phyloP scores from a whole-genome alignment of 768 basidiomycete species.

The Calocybe indica region DNA sequence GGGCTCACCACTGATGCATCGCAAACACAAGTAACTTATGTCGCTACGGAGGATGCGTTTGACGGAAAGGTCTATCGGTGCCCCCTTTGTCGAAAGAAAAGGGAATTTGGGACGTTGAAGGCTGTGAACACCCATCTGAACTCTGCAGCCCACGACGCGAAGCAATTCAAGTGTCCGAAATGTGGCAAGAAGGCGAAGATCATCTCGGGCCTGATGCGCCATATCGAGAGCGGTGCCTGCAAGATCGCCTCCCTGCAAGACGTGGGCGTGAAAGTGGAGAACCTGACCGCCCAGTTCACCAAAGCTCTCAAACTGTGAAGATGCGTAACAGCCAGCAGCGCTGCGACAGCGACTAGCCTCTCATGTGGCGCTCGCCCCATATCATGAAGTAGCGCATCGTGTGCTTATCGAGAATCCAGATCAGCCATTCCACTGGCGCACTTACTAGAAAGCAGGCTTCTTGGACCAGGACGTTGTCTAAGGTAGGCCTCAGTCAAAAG shows the following conservation, averaged over 20 bases:
- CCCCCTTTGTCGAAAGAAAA: slow-evolving; percentile 27
- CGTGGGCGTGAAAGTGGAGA: too few species aligned
- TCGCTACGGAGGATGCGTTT: slow-evolving; percentile 28
- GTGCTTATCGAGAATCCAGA: too few species aligned
- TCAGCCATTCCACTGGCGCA: too few species aligned
- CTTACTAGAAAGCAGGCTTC: too few species aligned
- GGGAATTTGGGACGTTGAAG: slow-evolving; percentile 18
- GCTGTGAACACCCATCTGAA: slow-evolving; percentile 29
- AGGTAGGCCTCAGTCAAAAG: too few species aligned
- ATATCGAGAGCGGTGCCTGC: slow-evolving; percentile 36
- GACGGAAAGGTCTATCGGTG: slow-evolving; percentile 36
- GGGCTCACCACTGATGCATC: slow-evolving; percentile 1
- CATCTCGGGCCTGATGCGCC: slow-evolving; percentile 36
- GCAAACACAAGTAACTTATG: not conserved
- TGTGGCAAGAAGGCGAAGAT: slow-evolving; percentile 6
- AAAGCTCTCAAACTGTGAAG: not conserved
- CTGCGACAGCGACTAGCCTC: too few species aligned
- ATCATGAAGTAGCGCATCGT: too few species aligned
- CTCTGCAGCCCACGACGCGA: slow-evolving; percentile 26
- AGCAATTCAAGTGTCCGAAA: slow-evolving; percentile 36
- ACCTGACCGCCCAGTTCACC: too few species aligned
- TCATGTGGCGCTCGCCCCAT: too few species aligned
- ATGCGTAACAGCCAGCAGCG: slow-evolving; percentile 20
- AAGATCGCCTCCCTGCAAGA: slow-evolving; percentile 16
- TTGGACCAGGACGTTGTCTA: too few species aligned